phyloP scores from a whole-genome alignment of 768 basidiomycete genomes.

The Termitomyces titanicus region DNA sequence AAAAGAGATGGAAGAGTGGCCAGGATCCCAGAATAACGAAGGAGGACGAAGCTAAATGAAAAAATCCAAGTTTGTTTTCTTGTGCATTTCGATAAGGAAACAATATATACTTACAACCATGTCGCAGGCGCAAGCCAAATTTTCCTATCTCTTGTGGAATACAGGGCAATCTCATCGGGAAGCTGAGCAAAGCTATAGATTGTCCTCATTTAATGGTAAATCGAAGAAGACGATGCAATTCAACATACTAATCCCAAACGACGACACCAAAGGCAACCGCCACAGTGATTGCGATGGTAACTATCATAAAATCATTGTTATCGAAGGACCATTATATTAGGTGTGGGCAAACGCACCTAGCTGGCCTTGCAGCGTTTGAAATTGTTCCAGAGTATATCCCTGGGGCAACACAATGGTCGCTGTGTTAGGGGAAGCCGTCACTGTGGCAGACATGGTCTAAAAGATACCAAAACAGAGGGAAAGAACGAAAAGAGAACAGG shows the following conservation, averaged over 20 bases:
- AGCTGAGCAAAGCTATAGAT: conserved; percentile 23
- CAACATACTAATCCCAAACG: conserved; percentile 29
- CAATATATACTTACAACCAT: conserved; percentile 24
- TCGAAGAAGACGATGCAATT: background rate
- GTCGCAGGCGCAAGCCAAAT: conserved; percentile 24
- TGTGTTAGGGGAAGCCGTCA: conserved; percentile 6
- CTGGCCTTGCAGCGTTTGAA: conserved; percentile 15
- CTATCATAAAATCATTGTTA: conserved; percentile 5
- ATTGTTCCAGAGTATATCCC: conserved; percentile 18
- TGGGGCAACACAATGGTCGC: conserved; percentile 17
- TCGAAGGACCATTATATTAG: background rate
- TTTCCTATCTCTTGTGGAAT: conserved; percentile 16
- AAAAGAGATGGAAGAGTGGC: conserved; percentile 25
- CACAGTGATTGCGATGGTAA: conserved; percentile 21
- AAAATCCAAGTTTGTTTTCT: background rate
- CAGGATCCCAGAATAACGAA: conserved; percentile 29
- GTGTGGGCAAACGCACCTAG: conserved; percentile 6
- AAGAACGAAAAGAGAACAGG: background rate
- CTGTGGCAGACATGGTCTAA: conserved; percentile 6
- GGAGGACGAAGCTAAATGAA: conserved; percentile 24
- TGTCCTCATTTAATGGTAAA: background rate
- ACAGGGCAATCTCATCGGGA: conserved; percentile 26
- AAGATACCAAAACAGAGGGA: background rate
- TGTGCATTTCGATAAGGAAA: too few species aligned
- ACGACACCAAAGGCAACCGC: conserved; percentile 27